Evolutionary conservation across 2,329 filamentous ascomycete genomes (phyloP), one percentile per base, ranked within the genome.

Genomic region (Aspergillus thermomutatus): DNA sequence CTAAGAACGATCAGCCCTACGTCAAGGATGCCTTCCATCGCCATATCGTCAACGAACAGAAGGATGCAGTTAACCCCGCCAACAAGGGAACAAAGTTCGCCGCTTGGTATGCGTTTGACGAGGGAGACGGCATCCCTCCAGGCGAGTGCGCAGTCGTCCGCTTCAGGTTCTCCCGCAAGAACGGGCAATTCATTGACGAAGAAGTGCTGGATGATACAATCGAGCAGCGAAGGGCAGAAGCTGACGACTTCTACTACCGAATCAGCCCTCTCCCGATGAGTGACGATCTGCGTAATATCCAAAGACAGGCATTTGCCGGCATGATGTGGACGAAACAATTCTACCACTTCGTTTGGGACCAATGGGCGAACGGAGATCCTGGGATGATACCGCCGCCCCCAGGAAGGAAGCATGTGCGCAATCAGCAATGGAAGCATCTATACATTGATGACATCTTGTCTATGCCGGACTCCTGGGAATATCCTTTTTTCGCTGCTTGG

Each of bases 251-350:
- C 73, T 97, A 95, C 79, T 94, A 88, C 77, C 86, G 90, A 57
- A 88, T 97, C 73, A 97, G 91, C 75, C 93, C 93, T 3, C 81
- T 97, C 41, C 93, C 92, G 2, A 96, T 97, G 88, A 83, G 90
- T 0, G 92, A 97, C 50, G 93, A 97, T 69, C 82, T 97, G 57
- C 88, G 92, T 64, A 97, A 95, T 74, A 94, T 97, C 65, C 94
- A 97, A 76, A 86, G 93, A 64, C 92, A 97, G 73, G 94, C 93
- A 3, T 89, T 97, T 64, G 87, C 92, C 0, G 93, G 94, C 53
- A 97, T 97, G 93, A 88, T 97, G 83, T 97, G 93, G 93, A 95
- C 89, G 61, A 97, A 97, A 75, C 93, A 97, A 73, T 91, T 91
- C 76, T 97, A 97, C 74, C 86, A 95, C 71, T 97, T 97, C 74